A percentile compares a stretch with the other conserved stretches of the same genome.
Evolutionary conservation across 139 green algal genomes (phyloP).

Genomic region (Tetraselmis chui): DNA sequence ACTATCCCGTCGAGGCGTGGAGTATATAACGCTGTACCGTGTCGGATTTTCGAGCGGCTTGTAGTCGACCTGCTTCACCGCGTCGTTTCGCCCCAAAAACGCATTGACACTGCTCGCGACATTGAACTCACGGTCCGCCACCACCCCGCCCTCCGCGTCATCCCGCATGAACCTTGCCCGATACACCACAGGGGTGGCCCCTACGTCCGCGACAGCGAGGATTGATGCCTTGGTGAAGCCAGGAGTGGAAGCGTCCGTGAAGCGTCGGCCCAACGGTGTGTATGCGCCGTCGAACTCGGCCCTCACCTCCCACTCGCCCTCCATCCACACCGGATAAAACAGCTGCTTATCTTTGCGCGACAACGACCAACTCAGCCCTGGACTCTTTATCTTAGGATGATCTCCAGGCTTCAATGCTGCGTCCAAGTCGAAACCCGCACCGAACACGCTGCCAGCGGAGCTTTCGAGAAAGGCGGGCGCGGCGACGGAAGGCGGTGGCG

Average conservation of each 20-base stretch:
- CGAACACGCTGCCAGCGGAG: neutral
- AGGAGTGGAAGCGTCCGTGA: conserved; percentile 14
- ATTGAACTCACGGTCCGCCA: conserved; percentile 25
- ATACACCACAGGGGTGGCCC: conserved; percentile 13
- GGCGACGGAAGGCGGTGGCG: too few species aligned
- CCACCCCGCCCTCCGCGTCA: conserved; percentile 18
- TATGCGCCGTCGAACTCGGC: conserved; percentile 7
- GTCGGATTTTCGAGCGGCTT: conserved; percentile 20
- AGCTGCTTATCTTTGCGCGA: neutral
- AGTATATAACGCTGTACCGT: conserved; percentile 21
- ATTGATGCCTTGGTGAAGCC: conserved; percentile 25
- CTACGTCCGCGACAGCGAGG: conserved; percentile 26
- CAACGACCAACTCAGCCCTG: neutral
- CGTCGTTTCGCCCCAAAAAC: conserved; percentile 5
- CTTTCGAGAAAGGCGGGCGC: neutral
- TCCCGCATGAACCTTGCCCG: neutral
- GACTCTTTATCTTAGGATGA: neutral
- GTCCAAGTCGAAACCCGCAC: neutral
- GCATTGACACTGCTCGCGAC: conserved; percentile 14
- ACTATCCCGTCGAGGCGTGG: conserved; percentile 9
- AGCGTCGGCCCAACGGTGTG: conserved; percentile 14
- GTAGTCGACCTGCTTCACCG: conserved; percentile 20
- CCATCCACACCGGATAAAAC: conserved; percentile 16
- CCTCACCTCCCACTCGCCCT: conserved; percentile 18
- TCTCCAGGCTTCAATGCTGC: neutral